Evolutionary conservation across 345 rosid genomes (phyloP).

Genomic region (Cochlearia excelsa): DNA sequence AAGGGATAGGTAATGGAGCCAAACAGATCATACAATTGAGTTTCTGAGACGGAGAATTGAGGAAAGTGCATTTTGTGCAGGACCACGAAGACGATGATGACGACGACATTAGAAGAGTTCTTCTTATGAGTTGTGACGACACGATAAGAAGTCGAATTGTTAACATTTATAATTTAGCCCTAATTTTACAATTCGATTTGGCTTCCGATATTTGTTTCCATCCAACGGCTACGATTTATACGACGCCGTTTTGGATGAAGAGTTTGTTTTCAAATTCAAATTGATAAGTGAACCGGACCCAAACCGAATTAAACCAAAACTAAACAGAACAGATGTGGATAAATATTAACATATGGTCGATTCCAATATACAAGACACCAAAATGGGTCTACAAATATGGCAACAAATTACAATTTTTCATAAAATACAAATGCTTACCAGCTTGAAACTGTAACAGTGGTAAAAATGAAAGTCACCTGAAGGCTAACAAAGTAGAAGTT

Average conservation of each 20-base stretch:
- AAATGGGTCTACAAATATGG: too few relatives aligned
- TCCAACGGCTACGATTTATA: background rate
- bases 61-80: conserved; percentile 82
- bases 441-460: background rate
- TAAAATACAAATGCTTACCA: conserved; percentile 25
- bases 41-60: conserved; percentile 68
- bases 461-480: conserved; percentile 32
- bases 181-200: conserved; percentile 25
- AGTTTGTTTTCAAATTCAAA: background rate
- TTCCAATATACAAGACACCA: too few relatives aligned
- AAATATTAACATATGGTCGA: too few relatives aligned
- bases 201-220: background rate
- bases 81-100: conserved; percentile 54
- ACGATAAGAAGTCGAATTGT: background rate
- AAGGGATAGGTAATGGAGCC: conserved; percentile 25
- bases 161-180: conserved; percentile 16
- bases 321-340: too few relatives aligned
- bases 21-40: conserved; percentile 66
- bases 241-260: background rate
- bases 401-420: too few relatives aligned
- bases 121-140: background rate
- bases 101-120: conserved; percentile 18
- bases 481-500: conserved; percentile 42
- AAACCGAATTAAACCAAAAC: background rate
- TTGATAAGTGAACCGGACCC: conserved; percentile 1